These are phyloP conservation scores for Gyromitra esculenta DNA, from an alignment of 2,329 filamentous ascomycete species.

Conservation along the genomic window DNA sequence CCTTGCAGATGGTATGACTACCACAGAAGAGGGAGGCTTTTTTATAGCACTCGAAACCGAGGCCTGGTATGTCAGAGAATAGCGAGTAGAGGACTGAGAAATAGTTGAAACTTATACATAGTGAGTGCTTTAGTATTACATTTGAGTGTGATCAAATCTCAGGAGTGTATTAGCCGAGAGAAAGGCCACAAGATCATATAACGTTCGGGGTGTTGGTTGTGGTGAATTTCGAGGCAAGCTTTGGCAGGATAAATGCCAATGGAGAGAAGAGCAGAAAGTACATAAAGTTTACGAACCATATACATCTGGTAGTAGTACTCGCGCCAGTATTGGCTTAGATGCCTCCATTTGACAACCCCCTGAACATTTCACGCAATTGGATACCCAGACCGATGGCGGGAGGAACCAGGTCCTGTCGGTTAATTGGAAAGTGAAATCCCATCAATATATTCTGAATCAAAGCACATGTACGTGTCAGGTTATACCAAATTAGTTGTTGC, in stretches of 20 bases:
- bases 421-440: too few species aligned
- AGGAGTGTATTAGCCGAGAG: conserved; percentile 36
- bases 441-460: too few species aligned
- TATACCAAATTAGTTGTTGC: too few species aligned
- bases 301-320: too few species aligned
- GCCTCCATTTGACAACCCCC: neutral
- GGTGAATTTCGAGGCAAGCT: neutral
- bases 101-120: neutral
- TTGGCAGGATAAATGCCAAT: too few species aligned
- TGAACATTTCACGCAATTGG: neutral
- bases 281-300: too few species aligned
- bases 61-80: neutral
- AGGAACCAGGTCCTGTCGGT: neutral
- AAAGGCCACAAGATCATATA: too few species aligned
- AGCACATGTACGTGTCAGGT: too few species aligned
- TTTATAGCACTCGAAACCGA: conserved; percentile 41
- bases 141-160: conserved; percentile 4
- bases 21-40: neutral
- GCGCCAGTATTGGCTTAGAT: too few species aligned
- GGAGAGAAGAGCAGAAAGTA: too few species aligned
- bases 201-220: neutral
- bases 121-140: too few species aligned
- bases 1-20: neutral
- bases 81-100: neutral
- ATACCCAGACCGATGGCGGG: neutral